Base-by-base conservation (phyloP, 345 rosid genomes). In the Boechera stricta region DNA sequence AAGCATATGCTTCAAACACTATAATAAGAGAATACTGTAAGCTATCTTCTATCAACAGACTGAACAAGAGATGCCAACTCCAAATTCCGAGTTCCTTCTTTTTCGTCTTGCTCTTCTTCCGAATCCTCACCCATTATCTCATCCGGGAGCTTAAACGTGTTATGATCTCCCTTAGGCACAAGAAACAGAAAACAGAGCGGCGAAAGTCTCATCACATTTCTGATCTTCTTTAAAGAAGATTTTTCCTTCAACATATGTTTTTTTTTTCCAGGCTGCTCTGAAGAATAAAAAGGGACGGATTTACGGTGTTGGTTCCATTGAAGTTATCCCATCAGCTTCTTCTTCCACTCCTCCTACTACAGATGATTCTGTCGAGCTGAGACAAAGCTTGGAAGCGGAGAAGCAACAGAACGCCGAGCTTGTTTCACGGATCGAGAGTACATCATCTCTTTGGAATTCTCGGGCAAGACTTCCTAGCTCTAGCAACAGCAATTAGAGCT, bases 21-120 rank as follows among this genome's bases (percentile, higher is more conserved):
- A 41, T 41, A 31, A 38, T 3, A 47, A 36, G 28, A 68, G 38
- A 59, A 68, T 2, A 13, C 11, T 61, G 18, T 39, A 10, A 39
- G 49, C 72, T 77, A 71, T 42, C 72, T 71, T 72, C 80, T 73
- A 62, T 83, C 92, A 52, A 65, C 81, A n/a, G 78, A 66, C 77
- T 80, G 82, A 64, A 92, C 90, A 36, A 92, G 94, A 24, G 98
- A 77, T 7, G 89, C 89, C 80, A 92, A 59, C 67, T 95, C 99
- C 44, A 92, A 67, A 61, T 83, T 86, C 79, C 77, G 6, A 41
- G 31, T 57, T 82, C 86, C 67, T 74, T 77, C 73, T 48, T 70
- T 87, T 2, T 57, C 75, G 76, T 97, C 31, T 84, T 69, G 69
- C 78, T 86, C 26, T 35, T 59, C 21, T 21, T 21, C 21, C 21